Percentiles rank a stretch among this genome's conserved stretches.
Conservation (phyloP, 2,329 filamentous ascomycete species). For the Colletotrichum sp. region DNA sequence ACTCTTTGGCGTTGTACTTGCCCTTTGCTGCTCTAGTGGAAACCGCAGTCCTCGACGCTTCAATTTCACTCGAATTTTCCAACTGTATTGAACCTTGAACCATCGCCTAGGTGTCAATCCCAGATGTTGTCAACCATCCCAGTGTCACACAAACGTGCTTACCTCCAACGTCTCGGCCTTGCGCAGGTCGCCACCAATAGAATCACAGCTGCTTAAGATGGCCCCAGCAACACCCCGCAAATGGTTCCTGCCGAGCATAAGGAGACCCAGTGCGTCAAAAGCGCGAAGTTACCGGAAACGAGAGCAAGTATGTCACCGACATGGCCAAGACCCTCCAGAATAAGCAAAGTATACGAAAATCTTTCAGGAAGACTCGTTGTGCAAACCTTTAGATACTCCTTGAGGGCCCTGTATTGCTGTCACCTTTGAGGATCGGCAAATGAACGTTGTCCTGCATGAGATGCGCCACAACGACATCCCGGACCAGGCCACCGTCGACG, state of each 20-base stretch:
- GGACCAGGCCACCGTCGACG: too few species aligned
- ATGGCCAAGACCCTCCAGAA: background rate
- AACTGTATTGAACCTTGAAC: background rate
- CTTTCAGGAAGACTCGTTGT: background rate
- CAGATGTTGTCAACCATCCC: background rate
- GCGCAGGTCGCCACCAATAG: background rate
- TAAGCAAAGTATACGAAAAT: background rate
- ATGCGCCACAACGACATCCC: too few species aligned
- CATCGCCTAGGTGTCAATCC: background rate
- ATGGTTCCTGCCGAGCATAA: background rate
- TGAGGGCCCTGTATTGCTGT: background rate
- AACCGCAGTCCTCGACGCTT: background rate
- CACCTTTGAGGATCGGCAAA: background rate
- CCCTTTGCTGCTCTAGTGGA: background rate
- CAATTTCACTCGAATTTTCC: background rate
- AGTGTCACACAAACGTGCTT: background rate
- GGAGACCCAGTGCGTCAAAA: background rate
- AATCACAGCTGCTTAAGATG: background rate
- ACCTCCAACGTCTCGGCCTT: background rate
- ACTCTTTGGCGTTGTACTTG: background rate
- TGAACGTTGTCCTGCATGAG: background rate
- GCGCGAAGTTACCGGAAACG: background rate
- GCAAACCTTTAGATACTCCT: background rate
- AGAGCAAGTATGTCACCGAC: background rate
- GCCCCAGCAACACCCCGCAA: background rate